Base-by-base conservation (phyloP, 2,329 filamentous ascomycete species). In the Tolypocladium endophyticum region DNA sequence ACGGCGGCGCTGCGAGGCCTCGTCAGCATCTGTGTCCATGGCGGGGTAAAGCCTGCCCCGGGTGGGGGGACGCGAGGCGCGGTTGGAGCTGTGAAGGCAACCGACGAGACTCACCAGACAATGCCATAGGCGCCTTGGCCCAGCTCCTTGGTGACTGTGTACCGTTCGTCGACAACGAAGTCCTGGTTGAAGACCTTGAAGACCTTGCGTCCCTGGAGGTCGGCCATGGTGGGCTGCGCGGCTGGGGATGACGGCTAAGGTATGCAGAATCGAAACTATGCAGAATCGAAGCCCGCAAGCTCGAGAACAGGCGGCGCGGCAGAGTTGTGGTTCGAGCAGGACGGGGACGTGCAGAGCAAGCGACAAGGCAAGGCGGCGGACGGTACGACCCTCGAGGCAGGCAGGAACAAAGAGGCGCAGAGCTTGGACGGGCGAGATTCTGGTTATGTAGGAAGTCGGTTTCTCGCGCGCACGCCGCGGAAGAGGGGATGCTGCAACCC, bases 131-230 rank as follows among this genome's bases (percentile, higher is more conserved):
- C 94, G 71, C 94, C 94, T 76, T 99, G 94, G 54, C 94, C 94
- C 59, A 99, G 82, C 81, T 99, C 94, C 83, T 99, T 99, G 66
- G 93, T 97, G 65, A 99, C 94, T 65, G 90, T 96, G 79, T 99
- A 99, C 70, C 93, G 87, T 77, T 97, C 93, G 74, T 97, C 94
- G 71, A 97, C 94, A 68, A 97, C 87, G 73, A 99, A 99, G 80
- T 99, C 94, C 73, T 99, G 94, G 82, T 97, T 97, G 80, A 99
- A 99, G 74, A 99, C 92, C 87, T 96, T 96, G 84, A 96, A 97
- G 76, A 93, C 85, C 83, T 96, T 97, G 77, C 92, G 88, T 72
- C 75, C 73, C 65, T 77, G 70, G 53, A 77, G 72, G 61, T 77
- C 75, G 60, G 70, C 67, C 75, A 77, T 76, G 67, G 61, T 68